Evolutionary conservation across 2,329 filamentous ascomycete genomes (phyloP), one percentile per base, ranked within the genome.

Genomic region (Fusarium newnesense): DNA sequence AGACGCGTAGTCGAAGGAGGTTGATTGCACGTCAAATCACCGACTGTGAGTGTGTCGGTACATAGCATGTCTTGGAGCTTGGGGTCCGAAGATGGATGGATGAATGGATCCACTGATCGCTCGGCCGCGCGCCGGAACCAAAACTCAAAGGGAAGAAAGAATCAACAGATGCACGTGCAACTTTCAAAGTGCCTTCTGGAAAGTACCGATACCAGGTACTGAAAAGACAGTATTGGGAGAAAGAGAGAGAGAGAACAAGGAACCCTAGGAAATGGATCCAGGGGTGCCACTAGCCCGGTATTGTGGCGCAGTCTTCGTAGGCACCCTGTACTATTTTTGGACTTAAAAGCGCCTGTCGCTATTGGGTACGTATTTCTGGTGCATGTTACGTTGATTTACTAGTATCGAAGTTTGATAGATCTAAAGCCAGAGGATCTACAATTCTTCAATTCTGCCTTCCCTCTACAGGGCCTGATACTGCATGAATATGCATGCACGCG

Each of bases 281-380:
- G 65, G 65, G 47, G 65, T 75, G 72, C 44, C 62, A 47, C 60
- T 62, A 65, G 40, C 43, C 63, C 56, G 52, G 64, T 53, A 56
- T 64, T 59, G 70, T 76, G 74, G 74, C 74, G 63, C 62, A 76
- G 67, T 58, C 21, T 52, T 56, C 66, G 64, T 24, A 16, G 21
- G 16, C 65, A 60, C 61, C 43, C 7, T 18, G 30, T 62, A 65
- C 76, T 77, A 77, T 77, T 77, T 76, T 77, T 77, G 76, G 75
- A 60, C 58, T 60, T 61, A 60, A 62, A 64, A 62, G 69, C 53
- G 57, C 39, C 69, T 61, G 60, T 49, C 63, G 59, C 60, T 49
- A 54, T 60, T 60, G 37, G 49, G 46, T 44, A 52, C 32, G 28
- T 42, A 60, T 52, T 30, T 36, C 53, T 37, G 28, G 43, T 47